Percentiles rank a stretch among this genome's conserved stretches.
These are phyloP conservation scores for Scopulariopsis brevicaulis DNA, from an alignment of 2,329 filamentous ascomycete genomes.

Conservation along the genomic window DNA sequence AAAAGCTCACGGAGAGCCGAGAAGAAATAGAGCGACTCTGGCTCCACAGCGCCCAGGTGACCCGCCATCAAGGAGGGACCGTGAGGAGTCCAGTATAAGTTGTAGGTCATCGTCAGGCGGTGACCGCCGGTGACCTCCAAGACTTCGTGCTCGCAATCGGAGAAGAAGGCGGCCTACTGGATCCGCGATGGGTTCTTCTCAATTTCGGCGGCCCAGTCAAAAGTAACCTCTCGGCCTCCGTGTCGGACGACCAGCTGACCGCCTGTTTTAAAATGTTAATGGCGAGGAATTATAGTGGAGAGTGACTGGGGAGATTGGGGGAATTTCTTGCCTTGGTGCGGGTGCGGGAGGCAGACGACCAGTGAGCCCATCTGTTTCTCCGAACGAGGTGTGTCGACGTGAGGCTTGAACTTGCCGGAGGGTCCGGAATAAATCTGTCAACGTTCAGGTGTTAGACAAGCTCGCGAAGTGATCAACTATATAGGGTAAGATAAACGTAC, in stretches of 20 bases:
- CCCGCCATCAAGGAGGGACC: slow-evolving; percentile 13
- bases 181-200: slow-evolving; percentile 8
- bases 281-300: no score
- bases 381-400: slow-evolving; percentile 41
- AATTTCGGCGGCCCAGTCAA: slow-evolving; percentile 24
- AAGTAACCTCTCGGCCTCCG: slow-evolving; percentile 17
- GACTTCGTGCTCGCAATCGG: slow-evolving; percentile 41
- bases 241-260: slow-evolving; percentile 32
- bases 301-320: no score
- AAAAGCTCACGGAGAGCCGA: background rate
- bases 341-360: slow-evolving; percentile 33
- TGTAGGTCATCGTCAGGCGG: slow-evolving; percentile 48
- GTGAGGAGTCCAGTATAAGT: slow-evolving; percentile 26
- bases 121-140: slow-evolving; percentile 36
- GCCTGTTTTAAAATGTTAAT: slow-evolving; percentile 8
- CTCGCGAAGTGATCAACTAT: background rate
- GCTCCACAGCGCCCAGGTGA: slow-evolving; percentile 8
- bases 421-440: slow-evolving; percentile 36
- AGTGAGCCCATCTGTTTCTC: slow-evolving; percentile 37
- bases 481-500: slow-evolving; percentile 15
- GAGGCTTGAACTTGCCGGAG: slow-evolving; percentile 35
- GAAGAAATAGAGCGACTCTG: background rate
- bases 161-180: slow-evolving; percentile 40
- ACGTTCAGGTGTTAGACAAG: background rate
- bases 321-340: slow-evolving; percentile 15